phyloP scores from a whole-genome alignment of 257 asterid species.

The Solanum etuberosum region DNA sequence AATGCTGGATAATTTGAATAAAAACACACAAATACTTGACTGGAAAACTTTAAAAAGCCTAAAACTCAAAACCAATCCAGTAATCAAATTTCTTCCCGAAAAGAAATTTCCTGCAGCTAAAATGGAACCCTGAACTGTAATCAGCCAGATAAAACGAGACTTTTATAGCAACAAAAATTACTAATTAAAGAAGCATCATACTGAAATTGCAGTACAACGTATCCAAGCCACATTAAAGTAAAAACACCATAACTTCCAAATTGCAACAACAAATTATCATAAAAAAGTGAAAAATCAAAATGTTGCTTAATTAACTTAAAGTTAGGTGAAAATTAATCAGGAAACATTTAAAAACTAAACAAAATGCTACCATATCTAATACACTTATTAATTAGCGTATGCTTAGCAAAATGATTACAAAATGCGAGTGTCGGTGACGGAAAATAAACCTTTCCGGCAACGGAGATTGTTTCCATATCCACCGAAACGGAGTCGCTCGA shows the following conservation, averaged over 20 bases:
- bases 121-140: neutral
- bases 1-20: neutral
- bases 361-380: neutral
- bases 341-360: neutral
- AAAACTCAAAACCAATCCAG: neutral
- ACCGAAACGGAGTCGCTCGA: conserved; percentile 88
- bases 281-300: neutral
- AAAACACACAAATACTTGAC: neutral
- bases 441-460: conserved; percentile 71
- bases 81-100: neutral
- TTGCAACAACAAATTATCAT: neutral
- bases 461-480: conserved; percentile 68
- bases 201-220: neutral
- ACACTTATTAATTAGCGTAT: neutral
- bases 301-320: neutral
- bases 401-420: neutral
- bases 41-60: neutral
- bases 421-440: neutral
- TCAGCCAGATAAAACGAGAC: neutral
- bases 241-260: neutral
- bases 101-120: neutral
- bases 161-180: neutral
- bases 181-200: neutral
- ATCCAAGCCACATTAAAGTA: neutral
- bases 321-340: neutral